A percentile compares a stretch with the other conserved stretches of the same genome.
phyloP scores from a whole-genome alignment of 345 rosid genomes.

The Eucalyptus dawsonii region DNA sequence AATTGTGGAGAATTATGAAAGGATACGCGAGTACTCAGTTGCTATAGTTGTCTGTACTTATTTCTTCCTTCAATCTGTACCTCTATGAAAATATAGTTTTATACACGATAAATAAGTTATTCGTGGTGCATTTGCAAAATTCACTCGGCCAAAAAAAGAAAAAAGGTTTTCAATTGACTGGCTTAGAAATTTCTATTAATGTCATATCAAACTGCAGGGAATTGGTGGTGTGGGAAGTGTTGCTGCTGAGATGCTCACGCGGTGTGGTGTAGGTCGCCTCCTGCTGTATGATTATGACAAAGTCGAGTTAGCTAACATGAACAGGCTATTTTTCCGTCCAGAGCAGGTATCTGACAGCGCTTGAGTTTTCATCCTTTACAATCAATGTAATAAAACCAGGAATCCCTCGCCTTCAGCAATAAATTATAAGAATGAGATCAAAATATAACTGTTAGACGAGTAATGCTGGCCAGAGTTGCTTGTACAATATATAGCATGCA shows the following conservation, averaged over 20 bases:
- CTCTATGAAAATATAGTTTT: background rate
- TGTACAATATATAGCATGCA: background rate
- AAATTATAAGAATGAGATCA: background rate
- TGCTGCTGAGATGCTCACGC: slow-evolving; percentile 96
- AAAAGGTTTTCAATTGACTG: background rate
- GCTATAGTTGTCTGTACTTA: slow-evolving; percentile 83
- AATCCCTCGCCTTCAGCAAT: background rate
- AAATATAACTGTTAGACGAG: background rate
- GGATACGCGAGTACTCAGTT: slow-evolving; percentile 78
- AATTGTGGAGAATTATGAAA: slow-evolving; percentile 81
- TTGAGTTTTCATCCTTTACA: background rate
- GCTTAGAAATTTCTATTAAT: background rate
- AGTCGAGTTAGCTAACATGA: slow-evolving; percentile 98
- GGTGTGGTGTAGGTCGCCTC: slow-evolving; percentile 97
- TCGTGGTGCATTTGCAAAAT: background rate
- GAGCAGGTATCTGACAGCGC: slow-evolving; percentile 50
- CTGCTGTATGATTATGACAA: slow-evolving; percentile 92
- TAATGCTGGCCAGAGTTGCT: background rate
- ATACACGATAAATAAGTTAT: background rate
- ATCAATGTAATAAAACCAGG: background rate
- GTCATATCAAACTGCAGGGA: slow-evolving; percentile 37
- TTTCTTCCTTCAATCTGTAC: slow-evolving; percentile 7
- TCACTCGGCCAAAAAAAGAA: background rate
- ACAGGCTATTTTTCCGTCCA: slow-evolving; percentile 88
- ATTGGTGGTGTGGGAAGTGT: slow-evolving; percentile 99